Base-by-base conservation (phyloP, 164 flowering plant species). In the Brasenia schreberi region DNA sequence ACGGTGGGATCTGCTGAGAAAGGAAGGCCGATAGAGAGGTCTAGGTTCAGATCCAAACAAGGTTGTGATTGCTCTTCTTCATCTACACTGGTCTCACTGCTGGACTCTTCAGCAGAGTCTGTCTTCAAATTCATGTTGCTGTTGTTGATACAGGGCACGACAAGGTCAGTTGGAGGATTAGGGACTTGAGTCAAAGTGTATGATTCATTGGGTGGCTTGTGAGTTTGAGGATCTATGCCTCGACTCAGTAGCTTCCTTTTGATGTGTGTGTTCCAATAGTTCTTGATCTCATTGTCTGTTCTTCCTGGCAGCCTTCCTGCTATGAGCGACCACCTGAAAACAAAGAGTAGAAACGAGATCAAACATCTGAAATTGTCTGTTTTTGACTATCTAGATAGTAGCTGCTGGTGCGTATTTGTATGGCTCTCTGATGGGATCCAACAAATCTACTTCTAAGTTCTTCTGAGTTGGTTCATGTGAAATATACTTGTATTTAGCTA, bases 241-340 rank as follows among this genome's bases (percentile, higher is more conserved):
- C 81, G 64, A 71, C 73, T 80, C 63, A 83, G 9, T 2, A 83
- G 80, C 77, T 83, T 83, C 23, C 83, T 67, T 63, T 80, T 83
- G 63, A 83, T 81, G 64, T 81, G 83, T 4, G 86, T 83, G 75
- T 83, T 83, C 86, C 86, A 83, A 65, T 83, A 83, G 63, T 83
- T 83, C 80, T 83, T 83, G 63, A 83, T 83, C 77, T 83, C 86
- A 61, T 83, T 83, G 49, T 83, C 86, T 5, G 86, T 83, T 76
- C 86, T 79, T 73, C 86, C 86, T 0, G 84, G 83, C 42, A 83
- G 74, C 52, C 81, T 64, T 68, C 82, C 85, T 5, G 87, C 87
- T 63, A 83, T 83, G n/a, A 83, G 69, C 7, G 87, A 83, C 87
- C 87, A 83, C 65, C 87, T 83, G 43, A 17, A 19, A 61, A 33